Evolutionary conservation across 306 rosid species (phyloP).

Genomic region (Vicia faba): DNA sequence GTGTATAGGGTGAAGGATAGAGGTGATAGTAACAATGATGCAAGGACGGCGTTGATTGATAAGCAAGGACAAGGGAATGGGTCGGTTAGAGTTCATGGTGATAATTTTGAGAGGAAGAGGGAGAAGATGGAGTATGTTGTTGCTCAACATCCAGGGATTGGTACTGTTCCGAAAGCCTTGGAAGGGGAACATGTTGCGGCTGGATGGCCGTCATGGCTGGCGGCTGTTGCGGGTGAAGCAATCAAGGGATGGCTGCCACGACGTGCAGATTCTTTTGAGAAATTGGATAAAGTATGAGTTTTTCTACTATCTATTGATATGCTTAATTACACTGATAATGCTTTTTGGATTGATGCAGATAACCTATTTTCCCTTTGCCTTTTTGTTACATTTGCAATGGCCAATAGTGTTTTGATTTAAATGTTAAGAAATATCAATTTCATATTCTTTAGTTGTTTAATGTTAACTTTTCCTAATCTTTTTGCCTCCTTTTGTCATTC

Average conservation of each 20-base stretch:
- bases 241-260: slow-evolving; percentile 95
- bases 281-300: slow-evolving; percentile 85
- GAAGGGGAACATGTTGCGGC: slow-evolving; percentile 98
- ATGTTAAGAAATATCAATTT: neutral
- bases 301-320: slow-evolving; percentile 33
- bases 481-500: neutral
- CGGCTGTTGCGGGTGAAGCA: slow-evolving; percentile 97
- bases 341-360: slow-evolving; percentile 31
- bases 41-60: slow-evolving; percentile 62
- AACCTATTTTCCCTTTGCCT: neutral
- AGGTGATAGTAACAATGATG: slow-evolving; percentile 59
- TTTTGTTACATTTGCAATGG: slow-evolving; percentile 17
- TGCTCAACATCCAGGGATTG: slow-evolving; percentile 75
- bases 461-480: slow-evolving; percentile 10
- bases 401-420: slow-evolving; percentile 20
- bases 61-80: slow-evolving; percentile 74
- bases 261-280: slow-evolving; percentile 95
- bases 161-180: slow-evolving; percentile 72
- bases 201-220: slow-evolving; percentile 97
- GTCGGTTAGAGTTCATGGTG: slow-evolving; percentile 57
- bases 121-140: slow-evolving; percentile 74
- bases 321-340: slow-evolving; percentile 23
- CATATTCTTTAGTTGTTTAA: neutral
- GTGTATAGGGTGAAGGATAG: slow-evolving; percentile 64
- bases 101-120: slow-evolving; percentile 77